phyloP scores from a whole-genome alignment of 208 protist species.

The Entamoeba histolytica region DNA sequence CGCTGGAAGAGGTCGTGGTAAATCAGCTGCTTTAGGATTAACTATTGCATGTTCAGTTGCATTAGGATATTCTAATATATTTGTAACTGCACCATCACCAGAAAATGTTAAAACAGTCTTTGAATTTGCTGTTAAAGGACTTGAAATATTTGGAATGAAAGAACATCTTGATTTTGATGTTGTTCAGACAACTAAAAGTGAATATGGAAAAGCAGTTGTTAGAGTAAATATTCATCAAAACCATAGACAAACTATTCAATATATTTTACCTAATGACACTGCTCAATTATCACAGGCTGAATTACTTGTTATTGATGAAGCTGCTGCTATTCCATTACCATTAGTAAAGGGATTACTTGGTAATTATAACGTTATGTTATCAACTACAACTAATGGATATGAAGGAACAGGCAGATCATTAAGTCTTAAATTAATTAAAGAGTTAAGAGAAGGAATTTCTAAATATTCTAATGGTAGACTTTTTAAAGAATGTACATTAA shows the following conservation, averaged over 20 bases:
- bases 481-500: slow-evolving; percentile 57
- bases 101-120: slow-evolving; percentile 96
- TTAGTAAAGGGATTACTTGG: slow-evolving; percentile 51
- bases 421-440: slow-evolving; percentile 90
- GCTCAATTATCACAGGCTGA: neutral
- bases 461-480: neutral
- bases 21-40: slow-evolving; percentile 69
- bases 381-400: slow-evolving; percentile 90
- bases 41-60: slow-evolving; percentile 72
- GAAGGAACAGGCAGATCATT: slow-evolving; percentile 79
- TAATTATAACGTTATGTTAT: slow-evolving; percentile 43
- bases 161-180: slow-evolving; percentile 87
- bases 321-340: slow-evolving; percentile 91
- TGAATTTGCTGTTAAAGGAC: slow-evolving; percentile 82
- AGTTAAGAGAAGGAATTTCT: slow-evolving; percentile 44
- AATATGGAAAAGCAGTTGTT: slow-evolving; percentile 72
- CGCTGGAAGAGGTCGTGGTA: slow-evolving; percentile 82
- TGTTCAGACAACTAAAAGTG: neutral
- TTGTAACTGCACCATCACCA: slow-evolving; percentile 84
- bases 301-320: slow-evolving; percentile 89
- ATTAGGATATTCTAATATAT: slow-evolving; percentile 94
- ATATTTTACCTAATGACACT: slow-evolving; percentile 51
- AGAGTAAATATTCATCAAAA: slow-evolving; percentile 64
- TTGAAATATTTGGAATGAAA: slow-evolving; percentile 67
- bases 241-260: slow-evolving; percentile 83